phyloP scores from a whole-genome alignment of 306 rosid genomes.

The Myrica gale region DNA sequence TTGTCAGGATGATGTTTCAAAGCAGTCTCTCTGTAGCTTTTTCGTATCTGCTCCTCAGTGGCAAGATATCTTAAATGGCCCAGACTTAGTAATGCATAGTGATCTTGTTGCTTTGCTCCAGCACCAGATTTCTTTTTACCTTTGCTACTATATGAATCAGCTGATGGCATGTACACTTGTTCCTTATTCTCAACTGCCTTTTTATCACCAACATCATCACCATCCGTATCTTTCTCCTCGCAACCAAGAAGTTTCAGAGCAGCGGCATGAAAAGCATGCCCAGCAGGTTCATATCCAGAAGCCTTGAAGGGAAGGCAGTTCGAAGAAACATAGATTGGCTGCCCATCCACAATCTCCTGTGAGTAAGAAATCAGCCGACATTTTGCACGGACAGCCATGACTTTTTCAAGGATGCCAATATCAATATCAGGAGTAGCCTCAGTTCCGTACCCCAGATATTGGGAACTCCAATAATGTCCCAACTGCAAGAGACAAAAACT shows the following conservation, averaged over 20 bases:
- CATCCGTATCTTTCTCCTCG: conserved; percentile 44
- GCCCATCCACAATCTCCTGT: conserved; percentile 74
- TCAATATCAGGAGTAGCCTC: neutral
- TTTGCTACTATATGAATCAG: conserved; percentile 86
- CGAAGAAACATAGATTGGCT: conserved; percentile 72
- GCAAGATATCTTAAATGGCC: conserved; percentile 93
- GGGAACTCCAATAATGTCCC: neutral
- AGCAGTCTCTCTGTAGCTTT: conserved; percentile 93
- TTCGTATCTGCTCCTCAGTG: conserved; percentile 87
- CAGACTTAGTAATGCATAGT: conserved; percentile 89
- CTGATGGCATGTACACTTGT: conserved; percentile 50
- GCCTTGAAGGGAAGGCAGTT: conserved; percentile 85
- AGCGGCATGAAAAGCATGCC: conserved; percentile 76
- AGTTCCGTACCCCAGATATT: neutral
- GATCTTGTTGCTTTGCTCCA: conserved; percentile 81
- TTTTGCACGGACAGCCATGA: conserved; percentile 52
- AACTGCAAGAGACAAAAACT: conserved; percentile 8
- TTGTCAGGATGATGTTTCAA: conserved; percentile 94
- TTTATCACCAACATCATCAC: conserved; percentile 28
- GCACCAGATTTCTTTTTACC: conserved; percentile 79
- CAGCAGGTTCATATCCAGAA: conserved; percentile 71
- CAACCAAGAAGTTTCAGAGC: conserved; percentile 73
- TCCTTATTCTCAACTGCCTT: conserved; percentile 65
- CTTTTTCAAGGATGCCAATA: conserved; percentile 4
- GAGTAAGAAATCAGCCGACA: conserved; percentile 60